These are phyloP conservation scores for Dendrobium officinale DNA, from an alignment of 106 monocot genomes.

Conservation along the genomic window DNA sequence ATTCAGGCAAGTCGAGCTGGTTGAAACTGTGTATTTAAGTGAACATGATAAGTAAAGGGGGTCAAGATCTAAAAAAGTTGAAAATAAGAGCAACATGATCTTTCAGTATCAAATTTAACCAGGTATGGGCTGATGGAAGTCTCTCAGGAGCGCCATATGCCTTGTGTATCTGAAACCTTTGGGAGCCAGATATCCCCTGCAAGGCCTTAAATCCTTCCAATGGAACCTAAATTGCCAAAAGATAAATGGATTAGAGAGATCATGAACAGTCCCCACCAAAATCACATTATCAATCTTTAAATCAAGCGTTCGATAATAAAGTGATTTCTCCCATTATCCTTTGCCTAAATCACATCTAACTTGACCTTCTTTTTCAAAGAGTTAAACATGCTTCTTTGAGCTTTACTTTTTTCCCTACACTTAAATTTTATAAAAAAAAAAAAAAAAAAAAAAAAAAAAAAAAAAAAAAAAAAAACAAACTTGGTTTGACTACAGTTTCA, in stretches of 20 bases:
- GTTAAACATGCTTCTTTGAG: no score
- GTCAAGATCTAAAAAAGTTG: not conserved
- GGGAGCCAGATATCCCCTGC: constrained; percentile 70
- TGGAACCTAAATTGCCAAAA: constrained; percentile 37
- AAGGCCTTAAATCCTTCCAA: constrained; percentile 71
- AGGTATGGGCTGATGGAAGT: constrained; percentile 77
- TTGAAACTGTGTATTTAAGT: constrained; percentile 48
- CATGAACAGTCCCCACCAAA: not conserved
- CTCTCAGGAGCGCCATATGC: constrained; percentile 76
- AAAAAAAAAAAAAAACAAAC: no score
- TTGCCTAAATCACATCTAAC: no score
- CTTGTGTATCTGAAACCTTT: constrained; percentile 79
- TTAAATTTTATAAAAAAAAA: no score
- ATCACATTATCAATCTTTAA: not conserved
- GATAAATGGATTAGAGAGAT: not conserved
- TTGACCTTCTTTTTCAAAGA: no score
- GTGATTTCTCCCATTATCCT: no score
- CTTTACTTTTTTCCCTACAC: no score
- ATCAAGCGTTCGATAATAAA: no score
- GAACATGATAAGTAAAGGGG: not conserved
- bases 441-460: no score
- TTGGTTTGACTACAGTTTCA: no score
- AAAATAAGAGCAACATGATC: not conserved
- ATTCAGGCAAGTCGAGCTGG: constrained; percentile 72
- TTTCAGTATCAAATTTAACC: constrained; percentile 24